phyloP scores from a whole-genome alignment of 257 asterid genomes.

The Nicotiana benthamiana region DNA sequence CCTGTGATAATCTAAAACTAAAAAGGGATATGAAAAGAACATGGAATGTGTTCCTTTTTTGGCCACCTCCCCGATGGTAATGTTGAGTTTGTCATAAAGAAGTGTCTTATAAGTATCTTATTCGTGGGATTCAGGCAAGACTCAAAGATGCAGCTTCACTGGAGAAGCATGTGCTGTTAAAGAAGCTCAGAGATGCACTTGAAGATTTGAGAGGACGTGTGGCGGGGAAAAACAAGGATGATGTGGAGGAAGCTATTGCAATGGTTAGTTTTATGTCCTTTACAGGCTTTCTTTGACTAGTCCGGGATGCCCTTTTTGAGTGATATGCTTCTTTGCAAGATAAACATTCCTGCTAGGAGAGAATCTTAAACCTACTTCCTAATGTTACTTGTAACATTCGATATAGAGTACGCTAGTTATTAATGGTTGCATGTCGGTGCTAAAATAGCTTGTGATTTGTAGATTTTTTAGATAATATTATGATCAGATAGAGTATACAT shows the following conservation, averaged over 20 bases:
- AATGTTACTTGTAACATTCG: neutral
- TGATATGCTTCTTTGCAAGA: neutral
- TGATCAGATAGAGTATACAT: neutral
- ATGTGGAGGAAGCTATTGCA: constrained; percentile 82
- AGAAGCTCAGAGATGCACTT: constrained; percentile 87
- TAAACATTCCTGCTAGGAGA: neutral
- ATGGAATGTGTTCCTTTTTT: neutral
- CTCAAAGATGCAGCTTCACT: constrained; percentile 80
- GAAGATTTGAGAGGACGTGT: constrained; percentile 77
- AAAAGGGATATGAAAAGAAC: neutral
- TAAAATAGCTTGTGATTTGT: neutral
- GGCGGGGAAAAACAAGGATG: constrained; percentile 82
- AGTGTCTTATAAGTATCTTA: neutral
- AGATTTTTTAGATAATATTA: neutral
- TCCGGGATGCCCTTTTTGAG: neutral
- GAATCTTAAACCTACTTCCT: neutral
- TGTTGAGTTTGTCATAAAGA: neutral
- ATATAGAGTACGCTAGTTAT: neutral
- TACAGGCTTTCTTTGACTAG: neutral
- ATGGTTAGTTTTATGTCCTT: constrained; percentile 48
- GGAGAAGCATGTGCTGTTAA: constrained; percentile 83
- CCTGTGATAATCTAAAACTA: neutral
- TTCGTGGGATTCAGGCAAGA: constrained; percentile 49
- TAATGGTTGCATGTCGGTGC: neutral
- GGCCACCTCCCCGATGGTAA: neutral